Percentiles rank a stretch among this genome's conserved stretches.
These are phyloP conservation scores for Epithemia pelagica DNA, from an alignment of 108 stramenopile genomes.

Conservation along the genomic window DNA sequence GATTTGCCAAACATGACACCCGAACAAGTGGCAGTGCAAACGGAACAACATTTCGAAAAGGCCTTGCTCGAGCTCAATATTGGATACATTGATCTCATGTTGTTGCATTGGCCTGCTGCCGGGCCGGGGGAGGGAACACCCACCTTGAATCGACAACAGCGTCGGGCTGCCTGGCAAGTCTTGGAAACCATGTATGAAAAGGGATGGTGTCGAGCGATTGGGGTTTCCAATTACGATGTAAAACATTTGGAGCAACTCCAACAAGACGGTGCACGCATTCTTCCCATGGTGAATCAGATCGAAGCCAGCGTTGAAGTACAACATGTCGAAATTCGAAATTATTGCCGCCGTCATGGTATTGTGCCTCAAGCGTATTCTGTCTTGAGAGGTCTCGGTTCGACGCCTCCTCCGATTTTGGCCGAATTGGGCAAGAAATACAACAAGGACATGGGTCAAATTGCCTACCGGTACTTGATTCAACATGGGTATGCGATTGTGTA, in stretches of 20 bases:
- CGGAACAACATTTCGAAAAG: constrained; percentile 17
- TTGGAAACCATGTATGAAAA: constrained; percentile 22
- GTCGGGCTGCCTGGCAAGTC: constrained; percentile 31
- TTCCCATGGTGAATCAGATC: constrained; percentile 32
- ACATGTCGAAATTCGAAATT: constrained; percentile 6
- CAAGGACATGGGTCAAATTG: constrained; percentile 9
- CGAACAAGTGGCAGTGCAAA: constrained; percentile 12
- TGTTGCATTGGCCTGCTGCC: constrained; percentile 30
- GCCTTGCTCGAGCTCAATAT: constrained; percentile 23
- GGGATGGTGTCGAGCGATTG: constrained; percentile 31
- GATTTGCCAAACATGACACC: constrained; percentile 18
- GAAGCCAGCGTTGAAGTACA: constrained; percentile 25
- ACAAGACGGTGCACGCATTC: constrained; percentile 11
- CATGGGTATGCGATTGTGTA: constrained; percentile 6
- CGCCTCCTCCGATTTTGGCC: background rate
- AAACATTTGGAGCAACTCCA: constrained; percentile 27
- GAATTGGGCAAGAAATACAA: background rate
- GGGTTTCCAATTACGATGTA: constrained; percentile 31
- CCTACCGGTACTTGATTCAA: constrained; percentile 10
- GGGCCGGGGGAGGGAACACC: background rate
- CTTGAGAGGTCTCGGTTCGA: background rate
- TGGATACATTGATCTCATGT: constrained; percentile 28
- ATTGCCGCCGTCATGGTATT: constrained; percentile 5
- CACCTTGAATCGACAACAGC: constrained; percentile 12
- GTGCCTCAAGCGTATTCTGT: constrained; percentile 8